These are phyloP conservation scores for Aureobasidium sp. DNA, from an alignment of 2,329 filamentous ascomycete species.

Conservation along the genomic window DNA sequence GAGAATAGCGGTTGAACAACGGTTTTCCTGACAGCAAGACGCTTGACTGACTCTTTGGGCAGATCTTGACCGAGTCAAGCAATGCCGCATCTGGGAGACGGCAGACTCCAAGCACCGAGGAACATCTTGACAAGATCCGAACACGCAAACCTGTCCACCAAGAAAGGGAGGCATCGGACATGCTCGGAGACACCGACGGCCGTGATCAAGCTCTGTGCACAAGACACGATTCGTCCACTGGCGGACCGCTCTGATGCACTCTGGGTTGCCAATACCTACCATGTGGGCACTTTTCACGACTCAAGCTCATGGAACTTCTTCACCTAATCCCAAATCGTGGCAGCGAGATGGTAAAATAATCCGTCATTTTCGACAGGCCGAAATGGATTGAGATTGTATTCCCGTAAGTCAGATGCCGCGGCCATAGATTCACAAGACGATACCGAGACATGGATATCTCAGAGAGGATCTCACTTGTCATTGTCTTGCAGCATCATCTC, in stretches of 20 bases:
- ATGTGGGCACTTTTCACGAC: neutral
- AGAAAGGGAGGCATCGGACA: no score
- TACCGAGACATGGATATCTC: neutral
- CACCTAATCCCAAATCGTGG: no score
- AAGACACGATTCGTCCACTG: neutral
- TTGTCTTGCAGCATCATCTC: no score
- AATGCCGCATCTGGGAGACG: neutral
- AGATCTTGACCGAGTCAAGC: constrained; percentile 1
- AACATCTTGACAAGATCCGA: neutral
- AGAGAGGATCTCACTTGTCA: no score
- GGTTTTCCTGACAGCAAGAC: neutral
- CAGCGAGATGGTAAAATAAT: no score
- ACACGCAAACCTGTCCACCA: neutral
- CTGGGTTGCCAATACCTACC: neutral
- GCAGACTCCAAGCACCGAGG: neutral
- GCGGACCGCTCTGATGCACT: neutral
- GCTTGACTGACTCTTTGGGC: neutral
- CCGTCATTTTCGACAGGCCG: no score
- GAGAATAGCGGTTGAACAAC: neutral
- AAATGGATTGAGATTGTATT: no score
- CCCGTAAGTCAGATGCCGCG: no score
- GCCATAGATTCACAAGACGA: neutral
- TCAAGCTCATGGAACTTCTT: no score
- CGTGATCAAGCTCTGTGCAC: neutral
- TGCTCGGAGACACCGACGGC: neutral